A percentile compares a stretch with the other conserved stretches of the same genome.
Conservation (phyloP, 192 early-diverging fungal genomes). For the Dispira simplex region DNA sequence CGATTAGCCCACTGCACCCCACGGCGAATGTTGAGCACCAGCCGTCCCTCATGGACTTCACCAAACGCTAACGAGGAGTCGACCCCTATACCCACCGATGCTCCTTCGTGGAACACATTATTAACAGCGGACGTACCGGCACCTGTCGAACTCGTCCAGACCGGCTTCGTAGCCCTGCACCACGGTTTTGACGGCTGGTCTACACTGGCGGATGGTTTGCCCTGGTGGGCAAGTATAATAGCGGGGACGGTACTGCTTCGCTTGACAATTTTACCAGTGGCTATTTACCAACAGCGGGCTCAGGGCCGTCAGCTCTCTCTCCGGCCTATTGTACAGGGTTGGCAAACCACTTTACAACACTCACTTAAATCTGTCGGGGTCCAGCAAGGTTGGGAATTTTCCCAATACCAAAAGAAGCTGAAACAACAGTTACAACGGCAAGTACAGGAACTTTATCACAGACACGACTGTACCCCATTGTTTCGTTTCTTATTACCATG, state of each 20-base stretch:
- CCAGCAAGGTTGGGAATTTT: constrained; percentile 22
- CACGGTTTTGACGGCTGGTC: no score
- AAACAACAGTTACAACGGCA: constrained; percentile 23
- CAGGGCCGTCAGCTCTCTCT: constrained; percentile 26
- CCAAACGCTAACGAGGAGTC: no score
- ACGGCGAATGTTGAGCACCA: no score
- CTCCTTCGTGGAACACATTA: no score
- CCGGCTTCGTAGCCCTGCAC: no score
- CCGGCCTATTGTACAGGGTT: constrained; percentile 29
- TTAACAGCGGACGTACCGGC: no score
- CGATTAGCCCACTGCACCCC: no score
- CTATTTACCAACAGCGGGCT: constrained; percentile 38
- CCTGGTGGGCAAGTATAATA: constrained; percentile 42
- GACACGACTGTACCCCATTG: constrained; percentile 39
- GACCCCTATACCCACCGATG: no score
- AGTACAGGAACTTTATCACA: constrained; percentile 35
- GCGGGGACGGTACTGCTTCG: constrained; percentile 28
- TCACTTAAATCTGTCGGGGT: constrained; percentile 23
- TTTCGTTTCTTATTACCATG: constrained; percentile 47
- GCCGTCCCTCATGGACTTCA: no score
- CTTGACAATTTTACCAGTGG: constrained; percentile 34
- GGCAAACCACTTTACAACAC: constrained; percentile 29
- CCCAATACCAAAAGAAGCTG: constrained; percentile 27
- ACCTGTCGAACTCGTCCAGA: no score
- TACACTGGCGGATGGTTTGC: constrained; percentile 15